Percentiles rank a stretch among this genome's conserved stretches.
phyloP scores from a whole-genome alignment of 2,329 filamentous ascomycete genomes.

The Aspergillus clavatus region DNA sequence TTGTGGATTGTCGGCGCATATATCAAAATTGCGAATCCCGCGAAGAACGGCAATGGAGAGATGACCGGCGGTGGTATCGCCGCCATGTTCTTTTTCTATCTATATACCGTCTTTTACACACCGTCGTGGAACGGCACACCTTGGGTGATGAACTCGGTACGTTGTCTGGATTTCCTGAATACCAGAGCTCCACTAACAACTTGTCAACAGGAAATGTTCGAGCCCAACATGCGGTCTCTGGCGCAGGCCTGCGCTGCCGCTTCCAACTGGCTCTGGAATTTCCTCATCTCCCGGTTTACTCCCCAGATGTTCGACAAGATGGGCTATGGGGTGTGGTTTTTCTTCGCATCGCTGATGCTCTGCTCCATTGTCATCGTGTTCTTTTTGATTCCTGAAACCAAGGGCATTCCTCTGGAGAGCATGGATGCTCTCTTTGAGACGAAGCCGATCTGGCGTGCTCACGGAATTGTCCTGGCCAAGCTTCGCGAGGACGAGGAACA shows the following conservation, averaged over 20 bases:
- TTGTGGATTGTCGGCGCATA: conserved; percentile 37
- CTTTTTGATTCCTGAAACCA: conserved; percentile 61
- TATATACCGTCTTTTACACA: conserved; percentile 71
- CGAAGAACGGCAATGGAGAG: conserved; percentile 15
- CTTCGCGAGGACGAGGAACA: conserved; percentile 32
- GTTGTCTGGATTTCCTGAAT: conserved; percentile 3
- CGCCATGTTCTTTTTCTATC: conserved; percentile 63
- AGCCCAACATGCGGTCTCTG: conserved; percentile 62
- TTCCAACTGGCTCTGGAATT: conserved; percentile 38
- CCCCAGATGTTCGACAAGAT: conserved; percentile 42
- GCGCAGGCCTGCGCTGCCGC: conserved; percentile 63
- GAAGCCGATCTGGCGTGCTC: conserved; percentile 34
- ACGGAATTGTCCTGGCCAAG: conserved; percentile 28
- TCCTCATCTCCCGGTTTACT: conserved; percentile 36
- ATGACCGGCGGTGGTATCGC: conserved; percentile 37
- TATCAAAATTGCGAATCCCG: conserved; percentile 32
- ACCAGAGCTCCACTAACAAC: conserved; percentile 9
- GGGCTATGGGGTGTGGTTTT: conserved; percentile 60
- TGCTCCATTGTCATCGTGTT: conserved; percentile 54
- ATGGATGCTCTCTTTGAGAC: conserved; percentile 57
- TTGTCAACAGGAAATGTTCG: conserved; percentile 64
- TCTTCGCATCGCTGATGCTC: conserved; percentile 62
- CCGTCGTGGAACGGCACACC: conserved; percentile 70
- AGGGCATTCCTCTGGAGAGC: conserved; percentile 59
- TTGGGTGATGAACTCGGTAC: conserved; percentile 64